Percentiles rank a stretch among this genome's conserved stretches.
phyloP scores from a whole-genome alignment of 2,329 filamentous ascomycete species.

The Seiridium unicorne region DNA sequence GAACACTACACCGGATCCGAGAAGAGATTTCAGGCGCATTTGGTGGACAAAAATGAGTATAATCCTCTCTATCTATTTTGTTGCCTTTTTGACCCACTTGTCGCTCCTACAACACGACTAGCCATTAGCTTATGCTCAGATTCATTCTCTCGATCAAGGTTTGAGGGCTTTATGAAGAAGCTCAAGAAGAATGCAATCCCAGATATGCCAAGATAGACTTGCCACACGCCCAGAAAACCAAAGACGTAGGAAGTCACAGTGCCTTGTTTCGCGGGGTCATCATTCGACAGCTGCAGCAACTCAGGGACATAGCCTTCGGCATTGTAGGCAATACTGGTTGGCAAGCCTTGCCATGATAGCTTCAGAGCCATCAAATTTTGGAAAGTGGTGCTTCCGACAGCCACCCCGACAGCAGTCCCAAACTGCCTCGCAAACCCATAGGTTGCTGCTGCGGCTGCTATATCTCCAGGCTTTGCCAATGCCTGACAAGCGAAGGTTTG shows the following conservation, averaged over 20 bases:
- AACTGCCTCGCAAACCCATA: conserved; percentile 13
- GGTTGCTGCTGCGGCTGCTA: conserved; percentile 1
- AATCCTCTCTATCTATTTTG: not conserved
- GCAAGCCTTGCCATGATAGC: conserved; percentile 10
- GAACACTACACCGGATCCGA: no score
- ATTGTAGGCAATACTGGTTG: conserved; percentile 8
- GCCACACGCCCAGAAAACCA: conserved; percentile 13
- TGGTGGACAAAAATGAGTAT: not conserved
- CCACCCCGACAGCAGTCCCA: conserved; percentile 16
- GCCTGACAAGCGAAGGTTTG: conserved; percentile 21
- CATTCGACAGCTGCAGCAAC: not conserved
- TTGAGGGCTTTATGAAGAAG: conserved; percentile 28
- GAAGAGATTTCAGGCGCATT: no score
- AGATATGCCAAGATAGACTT: conserved; percentile 11
- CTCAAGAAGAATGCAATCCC: conserved; percentile 48
- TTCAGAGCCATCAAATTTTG: conserved; percentile 15
- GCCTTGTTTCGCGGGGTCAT: not conserved
- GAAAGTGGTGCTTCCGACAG: conserved; percentile 15
- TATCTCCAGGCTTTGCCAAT: conserved; percentile 10
- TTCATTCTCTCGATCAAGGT: conserved; percentile 42
- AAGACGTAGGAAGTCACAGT: conserved; percentile 10
- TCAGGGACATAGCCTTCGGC: conserved; percentile 8
- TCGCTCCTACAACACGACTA: not conserved
- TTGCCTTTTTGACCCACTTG: not conserved
- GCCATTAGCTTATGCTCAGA: conserved; percentile 30